phyloP scores from a whole-genome alignment of 164 flowering plant genomes.

The Stephania yunnanensis region DNA sequence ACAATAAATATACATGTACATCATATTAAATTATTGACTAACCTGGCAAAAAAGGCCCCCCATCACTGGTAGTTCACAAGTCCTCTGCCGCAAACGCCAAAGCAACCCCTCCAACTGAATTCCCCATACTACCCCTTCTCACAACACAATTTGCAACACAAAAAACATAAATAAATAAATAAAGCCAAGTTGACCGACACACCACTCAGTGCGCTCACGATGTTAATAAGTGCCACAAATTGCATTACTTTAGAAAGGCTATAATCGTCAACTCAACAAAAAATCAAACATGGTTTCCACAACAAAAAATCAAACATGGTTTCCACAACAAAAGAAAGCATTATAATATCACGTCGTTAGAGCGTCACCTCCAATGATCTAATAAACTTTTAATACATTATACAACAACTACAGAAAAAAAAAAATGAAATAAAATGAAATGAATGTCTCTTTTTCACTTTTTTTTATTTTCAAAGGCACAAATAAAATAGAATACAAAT shows the following conservation, averaged over 20 bases:
- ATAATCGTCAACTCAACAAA: not conserved
- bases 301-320: too few species aligned
- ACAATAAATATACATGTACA: too few species aligned
- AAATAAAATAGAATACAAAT: constrained; percentile 40
- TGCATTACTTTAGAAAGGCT: not conserved
- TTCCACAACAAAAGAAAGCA: too few species aligned
- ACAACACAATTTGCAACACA: not conserved
- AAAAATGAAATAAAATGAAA: not conserved
- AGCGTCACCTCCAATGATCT: not conserved
- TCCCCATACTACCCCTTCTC: not conserved
- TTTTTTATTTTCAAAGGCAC: constrained; percentile 31
- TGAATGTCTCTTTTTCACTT: constrained; percentile 16
- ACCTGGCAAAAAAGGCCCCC: not conserved
- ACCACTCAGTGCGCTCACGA: not conserved
- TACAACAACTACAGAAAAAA: too few species aligned
- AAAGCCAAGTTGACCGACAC: not conserved
- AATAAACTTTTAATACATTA: too few species aligned
- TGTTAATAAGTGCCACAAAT: not conserved
- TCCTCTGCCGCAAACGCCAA: constrained; percentile 8
- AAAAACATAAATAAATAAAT: not conserved
- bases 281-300: too few species aligned
- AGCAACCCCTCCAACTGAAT: not conserved
- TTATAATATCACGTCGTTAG: not conserved
- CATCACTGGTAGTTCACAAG: constrained; percentile 12
- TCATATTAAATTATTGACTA: not conserved